These are phyloP conservation scores for Phytophthora sp. DNA, from an alignment of 352 stramenopile genomes.

Conservation along the genomic window DNA sequence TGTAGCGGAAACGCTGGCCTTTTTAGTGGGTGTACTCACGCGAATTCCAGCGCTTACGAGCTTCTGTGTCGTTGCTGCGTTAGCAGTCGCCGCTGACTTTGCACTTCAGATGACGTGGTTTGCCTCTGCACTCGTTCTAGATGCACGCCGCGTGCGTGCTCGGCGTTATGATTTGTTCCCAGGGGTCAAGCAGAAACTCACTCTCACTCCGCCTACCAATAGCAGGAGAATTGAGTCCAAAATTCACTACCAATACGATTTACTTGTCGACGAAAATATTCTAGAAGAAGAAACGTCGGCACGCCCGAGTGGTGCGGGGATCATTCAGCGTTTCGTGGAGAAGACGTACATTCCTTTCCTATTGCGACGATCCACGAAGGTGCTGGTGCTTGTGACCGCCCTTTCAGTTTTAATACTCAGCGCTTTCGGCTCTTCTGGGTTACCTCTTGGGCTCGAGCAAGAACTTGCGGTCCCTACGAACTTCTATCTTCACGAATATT, in stretches of 20 bases:
- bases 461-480: constrained; percentile 87
- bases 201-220: constrained; percentile 21
- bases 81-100: constrained; percentile 84
- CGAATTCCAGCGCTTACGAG: constrained; percentile 88
- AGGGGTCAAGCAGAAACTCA: constrained; percentile 61
- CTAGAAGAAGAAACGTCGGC: not conserved
- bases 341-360: constrained; percentile 74
- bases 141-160: constrained; percentile 67
- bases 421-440: constrained; percentile 55
- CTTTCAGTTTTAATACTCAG: constrained; percentile 50
- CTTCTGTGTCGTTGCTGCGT: constrained; percentile 87
- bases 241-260: constrained; percentile 36
- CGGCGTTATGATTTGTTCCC: constrained; percentile 79
- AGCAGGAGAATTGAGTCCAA: constrained; percentile 28
- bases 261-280: constrained; percentile 32
- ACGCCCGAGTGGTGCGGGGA: constrained; percentile 17
- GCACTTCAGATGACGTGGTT: constrained; percentile 91
- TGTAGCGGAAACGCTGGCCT: constrained; percentile 82
- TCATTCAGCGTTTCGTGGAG: constrained; percentile 72
- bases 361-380: constrained; percentile 61
- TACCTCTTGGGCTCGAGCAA: constrained; percentile 89
- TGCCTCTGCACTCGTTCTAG: constrained; percentile 77
- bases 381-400: constrained; percentile 56
- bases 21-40: constrained; percentile 81
- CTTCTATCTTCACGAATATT: constrained; percentile 92